Base-by-base conservation (phyloP, 169 alveolate genomes). In the Eimeria falciformis region DNA sequence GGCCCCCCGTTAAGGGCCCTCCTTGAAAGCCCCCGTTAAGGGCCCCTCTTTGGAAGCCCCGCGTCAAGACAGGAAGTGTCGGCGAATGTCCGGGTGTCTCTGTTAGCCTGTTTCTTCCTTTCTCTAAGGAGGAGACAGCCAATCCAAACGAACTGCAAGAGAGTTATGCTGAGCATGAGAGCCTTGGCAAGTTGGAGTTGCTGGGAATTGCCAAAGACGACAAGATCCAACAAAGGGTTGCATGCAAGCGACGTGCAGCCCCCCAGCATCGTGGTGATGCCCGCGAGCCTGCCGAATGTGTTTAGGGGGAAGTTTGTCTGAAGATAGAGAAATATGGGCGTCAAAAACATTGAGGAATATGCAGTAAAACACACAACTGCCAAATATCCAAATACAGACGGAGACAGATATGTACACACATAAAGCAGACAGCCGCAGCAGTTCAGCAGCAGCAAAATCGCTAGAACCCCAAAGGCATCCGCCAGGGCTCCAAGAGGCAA, bases 231-330 rank as follows among this genome's bases (percentile, higher is more conserved):
- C 79, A 95, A 88, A 0, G 91, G 88, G 47, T 86, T 92, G 85
- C 95, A 92, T 17, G 92, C 23, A 11, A 93, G 93, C 23, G 96
- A 93, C 37, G 90, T 79, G 17, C 92, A 68, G 12, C 96, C 96
- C 18, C 96, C 96, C 68, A 91, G 73, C 46, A 94, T 47, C 56
- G 89, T 90, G 25, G 94, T 93, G 68, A 85, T 83, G 77, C 96
- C 96, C 23, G 94, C 69, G 6, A 95, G 83, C 77, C 94, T 93
- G 46, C 96, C 96, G 91, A 95, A 95, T 82, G 90, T 90, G 27
- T 62, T 25, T 2, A 95, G 91, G 11, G 96, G 94, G 45, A 95
- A 95, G 62, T 94, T 65, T 18, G 73, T 93, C 81, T 92, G 94
- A 43, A 95, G 68, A 77, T 84, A 94, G 33, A 94, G 92, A 83